Base-by-base conservation (phyloP, 2,329 filamentous ascomycete species). In the Mycocentrospora acerina region DNA sequence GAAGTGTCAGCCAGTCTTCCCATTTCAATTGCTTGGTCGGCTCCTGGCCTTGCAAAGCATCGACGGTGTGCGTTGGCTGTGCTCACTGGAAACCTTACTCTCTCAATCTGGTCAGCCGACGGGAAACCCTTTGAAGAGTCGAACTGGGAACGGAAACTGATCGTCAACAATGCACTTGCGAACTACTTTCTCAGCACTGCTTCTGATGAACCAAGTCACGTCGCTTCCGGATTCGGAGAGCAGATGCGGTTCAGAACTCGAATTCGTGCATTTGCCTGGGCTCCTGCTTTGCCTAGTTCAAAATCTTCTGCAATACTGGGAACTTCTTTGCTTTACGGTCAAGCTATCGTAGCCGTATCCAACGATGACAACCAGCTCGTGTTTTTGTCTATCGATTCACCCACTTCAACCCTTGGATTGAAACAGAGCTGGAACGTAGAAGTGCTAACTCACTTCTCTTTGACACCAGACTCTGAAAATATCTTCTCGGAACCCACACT, bases 51-150 rank as follows among this genome's bases (percentile, higher is more conserved):
- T 26, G 78, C 70, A 13, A 73, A 72, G 48, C 74, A 80, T 57
- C 65, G 72, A 29, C 71, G 76, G 45, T 78, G 73, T 51, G 72
- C 74, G 7, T 69, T 83, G 18, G 77, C 73, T 2, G 72, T 80
- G 12, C 63, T 81, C 29, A 81, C 78, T 0, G 73, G 78, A 3
- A 81, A 80, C 46, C 60, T 80, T 37, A 53, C 78, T 1, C 58
- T 83, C 4, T 78, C 77, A 2, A 57, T 83, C 7, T 83, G 79
- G 73, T 74, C 77, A 32, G 68, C 73, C 3, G 59, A 71, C 22
- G 73, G 73, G 10, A 64, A 64, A 13, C 62, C 60, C 2, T 55
- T 64, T 11, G 66, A 68, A 8, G 60, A 66, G 28, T 58, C 64
- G 1, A 72, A 69, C 46, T 83, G 80, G 80, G 64, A 64, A 26